phyloP scores from a whole-genome alignment of 2,329 filamentous ascomycete genomes.

The Xenoacremonium recifei region DNA sequence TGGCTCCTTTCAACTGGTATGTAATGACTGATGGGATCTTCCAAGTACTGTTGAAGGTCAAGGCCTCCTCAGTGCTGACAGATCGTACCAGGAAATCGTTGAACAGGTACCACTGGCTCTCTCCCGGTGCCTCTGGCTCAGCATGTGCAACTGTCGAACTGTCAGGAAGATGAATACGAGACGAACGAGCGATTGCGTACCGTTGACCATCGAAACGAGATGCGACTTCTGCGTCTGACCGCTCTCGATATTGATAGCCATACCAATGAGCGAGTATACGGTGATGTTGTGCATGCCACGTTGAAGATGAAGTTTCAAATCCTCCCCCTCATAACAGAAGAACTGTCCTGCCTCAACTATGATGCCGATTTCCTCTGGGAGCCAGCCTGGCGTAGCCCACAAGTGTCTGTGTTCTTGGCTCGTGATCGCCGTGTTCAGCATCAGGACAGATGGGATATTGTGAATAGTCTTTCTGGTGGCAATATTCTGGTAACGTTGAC shows the following conservation, averaged over 20 bases:
- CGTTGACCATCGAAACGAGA: constrained; percentile 87
- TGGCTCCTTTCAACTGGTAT: constrained; percentile 79
- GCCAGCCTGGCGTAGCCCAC: constrained; percentile 87
- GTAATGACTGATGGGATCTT: constrained; percentile 86
- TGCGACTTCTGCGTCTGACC: constrained; percentile 85
- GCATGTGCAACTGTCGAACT: constrained; percentile 60
- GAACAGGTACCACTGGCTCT: constrained; percentile 89
- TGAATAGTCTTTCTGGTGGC: constrained; percentile 82
- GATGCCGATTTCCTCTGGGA: constrained; percentile 91
- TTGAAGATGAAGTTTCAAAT: constrained; percentile 77
- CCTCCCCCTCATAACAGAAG: constrained; percentile 91
- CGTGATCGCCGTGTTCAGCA: constrained; percentile 79
- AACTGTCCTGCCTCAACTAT: constrained; percentile 90
- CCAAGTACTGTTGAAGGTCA: constrained; percentile 88
- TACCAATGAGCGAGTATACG: constrained; percentile 87
- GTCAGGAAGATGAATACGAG: constrained; percentile 21
- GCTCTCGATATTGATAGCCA: constrained; percentile 87
- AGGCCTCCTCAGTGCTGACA: constrained; percentile 76
- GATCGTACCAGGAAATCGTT: constrained; percentile 93
- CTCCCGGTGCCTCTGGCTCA: constrained; percentile 53
- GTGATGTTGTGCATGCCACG: constrained; percentile 77
- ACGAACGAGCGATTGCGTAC: constrained; percentile 34
- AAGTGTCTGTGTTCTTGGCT: constrained; percentile 72
- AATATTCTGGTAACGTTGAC: constrained; percentile 86
- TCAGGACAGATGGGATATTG: constrained; percentile 78